Base-by-base conservation (phyloP, 495 filamentous ascomycete genomes). In the Lepraria neglecta region DNA sequence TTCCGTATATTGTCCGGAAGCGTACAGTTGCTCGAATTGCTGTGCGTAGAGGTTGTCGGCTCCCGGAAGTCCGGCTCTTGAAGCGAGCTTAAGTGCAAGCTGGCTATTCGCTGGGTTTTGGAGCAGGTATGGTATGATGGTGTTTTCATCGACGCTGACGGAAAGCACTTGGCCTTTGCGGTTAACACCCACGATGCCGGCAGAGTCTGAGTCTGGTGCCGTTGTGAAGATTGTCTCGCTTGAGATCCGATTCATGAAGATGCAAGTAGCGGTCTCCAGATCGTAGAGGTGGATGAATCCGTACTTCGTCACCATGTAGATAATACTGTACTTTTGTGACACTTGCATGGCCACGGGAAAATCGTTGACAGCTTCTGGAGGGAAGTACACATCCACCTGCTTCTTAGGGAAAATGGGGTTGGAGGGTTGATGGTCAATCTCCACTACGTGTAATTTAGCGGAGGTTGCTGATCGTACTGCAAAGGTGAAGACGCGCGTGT, bases 191-290 rank as follows among this genome's bases (percentile, higher is more conserved):
- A 96, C 80, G 62, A 97, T 85, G 67, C 94, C 94, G 59, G 83
- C 83, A 28, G 89, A 90, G 1, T 91, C 86, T n/a, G 80, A 81
- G 70, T 97, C 92, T 15, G 85, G 75, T 6, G 91, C 85, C 14
- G 91, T 96, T 17, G 91, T 92, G 76, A 99, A 99, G 69, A 99
- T 97, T 0, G 94, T 99, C 70, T 99, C 94, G 76, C 91, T 95
- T 24, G 94, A 99, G 69, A 99, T 99, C 56, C 94, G 88, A 76
- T 99, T 97, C 92, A 99, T 96, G 83, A 96, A 99, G 70, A 99
- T 92, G 71, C 91, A 94, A n/a, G 89, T 90, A 40, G 89, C 94
- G 6, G 89, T 92, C 77, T 97, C 94, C 48, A 99, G 83, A 68
- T 99, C 94, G 73, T 97, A 97, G 11, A 99, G 82, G 73, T 99